Evolutionary conservation across 2,329 filamentous ascomycete genomes (phyloP).

Genomic region (Pseudogymnoascus pannorum): DNA sequence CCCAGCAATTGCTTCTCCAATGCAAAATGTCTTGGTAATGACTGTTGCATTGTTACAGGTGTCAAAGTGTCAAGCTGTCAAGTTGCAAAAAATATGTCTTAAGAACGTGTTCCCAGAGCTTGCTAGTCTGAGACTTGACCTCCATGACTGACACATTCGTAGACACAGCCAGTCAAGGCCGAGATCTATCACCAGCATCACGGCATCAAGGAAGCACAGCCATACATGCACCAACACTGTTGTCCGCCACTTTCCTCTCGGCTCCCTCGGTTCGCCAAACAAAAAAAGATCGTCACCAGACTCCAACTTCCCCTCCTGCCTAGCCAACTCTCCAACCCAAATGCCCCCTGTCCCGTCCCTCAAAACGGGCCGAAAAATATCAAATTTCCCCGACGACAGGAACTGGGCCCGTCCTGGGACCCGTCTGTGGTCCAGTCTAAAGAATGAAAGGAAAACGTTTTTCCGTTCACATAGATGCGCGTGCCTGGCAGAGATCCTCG

Average conservation of each 20-base stretch:
- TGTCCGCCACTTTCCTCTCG: neutral
- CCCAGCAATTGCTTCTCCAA: neutral
- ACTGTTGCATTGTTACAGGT: neutral
- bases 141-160: neutral
- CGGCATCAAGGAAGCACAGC: neutral
- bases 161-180: neutral
- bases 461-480: neutral
- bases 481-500: neutral
- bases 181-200: neutral
- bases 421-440: neutral
- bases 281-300: neutral
- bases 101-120: neutral
- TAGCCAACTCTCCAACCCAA: neutral
- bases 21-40: neutral
- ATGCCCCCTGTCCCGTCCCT: neutral
- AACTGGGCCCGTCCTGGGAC: neutral
- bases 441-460: neutral
- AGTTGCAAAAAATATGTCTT: neutral
- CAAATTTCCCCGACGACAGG: neutral
- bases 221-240: neutral
- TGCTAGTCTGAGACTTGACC: neutral
- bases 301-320: neutral
- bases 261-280: neutral
- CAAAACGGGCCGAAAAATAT: slow-evolving; percentile 3
- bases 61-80: neutral